These are phyloP conservation scores for Lablab purpureus DNA, from an alignment of 306 rosid genomes.

Conservation along the genomic window DNA sequence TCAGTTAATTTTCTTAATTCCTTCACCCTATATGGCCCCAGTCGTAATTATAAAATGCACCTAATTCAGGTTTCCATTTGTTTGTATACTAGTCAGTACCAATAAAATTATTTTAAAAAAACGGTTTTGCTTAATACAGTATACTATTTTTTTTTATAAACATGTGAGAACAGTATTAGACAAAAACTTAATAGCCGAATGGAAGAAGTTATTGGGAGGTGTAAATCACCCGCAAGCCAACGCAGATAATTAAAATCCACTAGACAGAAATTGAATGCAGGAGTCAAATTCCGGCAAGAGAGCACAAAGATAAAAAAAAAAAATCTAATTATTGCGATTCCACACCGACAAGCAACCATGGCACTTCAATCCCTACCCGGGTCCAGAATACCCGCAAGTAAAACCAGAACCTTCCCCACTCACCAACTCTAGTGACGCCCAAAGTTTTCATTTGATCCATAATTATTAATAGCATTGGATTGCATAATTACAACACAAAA, in stretches of 20 bases:
- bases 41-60: background rate
- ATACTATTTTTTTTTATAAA: background rate
- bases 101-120: background rate
- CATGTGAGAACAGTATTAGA: background rate
- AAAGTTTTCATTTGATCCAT: background rate
- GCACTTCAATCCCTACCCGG: background rate
- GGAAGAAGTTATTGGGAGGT: conserved; percentile 1
- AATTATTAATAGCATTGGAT: background rate
- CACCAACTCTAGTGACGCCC: background rate
- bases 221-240: background rate
- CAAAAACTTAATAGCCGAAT: background rate
- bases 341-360: conserved; percentile 40
- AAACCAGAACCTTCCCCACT: background rate
- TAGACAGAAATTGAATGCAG: conserved; percentile 7
- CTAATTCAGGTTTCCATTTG: conserved; percentile 2
- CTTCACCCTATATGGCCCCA: background rate
- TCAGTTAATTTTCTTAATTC: conserved; percentile 6
- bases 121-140: background rate
- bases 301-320: background rate
- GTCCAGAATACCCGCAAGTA: background rate
- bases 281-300: conserved; percentile 10
- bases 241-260: conserved; percentile 22
- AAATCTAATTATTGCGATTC: background rate
- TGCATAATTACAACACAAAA: conserved; percentile 12
- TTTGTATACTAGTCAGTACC: background rate